Evolutionary conservation across 257 asterid genomes (phyloP).

Genomic region (Solanum chmielewskii): DNA sequence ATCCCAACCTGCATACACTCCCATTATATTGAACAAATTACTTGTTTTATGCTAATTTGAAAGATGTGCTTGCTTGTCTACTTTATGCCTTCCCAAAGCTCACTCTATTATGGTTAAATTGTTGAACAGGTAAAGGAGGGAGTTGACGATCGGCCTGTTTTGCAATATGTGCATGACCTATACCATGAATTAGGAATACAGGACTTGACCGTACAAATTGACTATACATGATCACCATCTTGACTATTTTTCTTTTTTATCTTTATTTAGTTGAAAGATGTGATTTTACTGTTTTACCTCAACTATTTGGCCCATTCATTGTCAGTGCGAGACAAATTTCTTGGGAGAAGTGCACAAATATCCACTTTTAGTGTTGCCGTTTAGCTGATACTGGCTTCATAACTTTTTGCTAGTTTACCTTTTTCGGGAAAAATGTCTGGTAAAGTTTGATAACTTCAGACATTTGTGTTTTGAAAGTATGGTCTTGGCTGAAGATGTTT

Average conservation of each 20-base stretch:
- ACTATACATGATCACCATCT: conserved; percentile 15
- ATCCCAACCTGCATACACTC: neutral
- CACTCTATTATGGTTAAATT: neutral
- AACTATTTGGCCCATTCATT: neutral
- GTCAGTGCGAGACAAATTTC: neutral
- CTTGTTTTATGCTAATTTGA: neutral
- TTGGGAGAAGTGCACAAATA: neutral
- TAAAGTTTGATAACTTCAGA: neutral
- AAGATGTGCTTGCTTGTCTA: neutral
- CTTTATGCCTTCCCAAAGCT: neutral
- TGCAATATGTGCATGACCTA: conserved; percentile 63
- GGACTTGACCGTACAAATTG: conserved; percentile 69
- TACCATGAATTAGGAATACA: conserved; percentile 84
- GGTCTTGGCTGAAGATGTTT: neutral
- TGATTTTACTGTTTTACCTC: neutral
- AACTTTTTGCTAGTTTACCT: neutral
- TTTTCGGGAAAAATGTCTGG: neutral
- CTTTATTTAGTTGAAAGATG: neutral
- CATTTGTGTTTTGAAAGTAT: neutral
- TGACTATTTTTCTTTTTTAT: neutral
- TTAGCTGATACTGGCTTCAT: neutral
- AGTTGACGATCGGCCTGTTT: conserved; percentile 46
- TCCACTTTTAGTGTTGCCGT: neutral
- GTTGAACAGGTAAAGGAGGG: conserved; percentile 58
- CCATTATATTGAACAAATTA: neutral